A percentile compares a stretch with the other conserved stretches of the same genome.
These are phyloP conservation scores for Hymenotorrendiella dingleyae DNA, from an alignment of 2,329 filamentous ascomycete species.

Conservation along the genomic window DNA sequence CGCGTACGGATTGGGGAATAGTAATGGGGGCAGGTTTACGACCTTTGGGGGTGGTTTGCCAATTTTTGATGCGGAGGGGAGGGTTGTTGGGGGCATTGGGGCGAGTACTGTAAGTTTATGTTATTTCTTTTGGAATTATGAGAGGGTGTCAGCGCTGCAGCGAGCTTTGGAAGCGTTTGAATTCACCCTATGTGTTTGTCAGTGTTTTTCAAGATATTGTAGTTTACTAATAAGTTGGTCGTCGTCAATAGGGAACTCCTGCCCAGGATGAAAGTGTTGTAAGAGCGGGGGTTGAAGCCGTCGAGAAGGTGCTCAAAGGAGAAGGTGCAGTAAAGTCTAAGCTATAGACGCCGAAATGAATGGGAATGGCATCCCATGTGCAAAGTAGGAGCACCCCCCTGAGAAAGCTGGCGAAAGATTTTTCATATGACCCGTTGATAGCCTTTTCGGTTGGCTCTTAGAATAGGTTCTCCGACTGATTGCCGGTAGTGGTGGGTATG, in stretches of 20 bases:
- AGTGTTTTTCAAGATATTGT: too few species aligned
- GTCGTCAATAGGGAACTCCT: constrained; percentile 39
- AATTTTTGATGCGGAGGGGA: constrained; percentile 39
- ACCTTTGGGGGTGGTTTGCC: constrained; percentile 49
- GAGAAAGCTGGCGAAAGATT: too few species aligned
- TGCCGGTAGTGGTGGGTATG: too few species aligned
- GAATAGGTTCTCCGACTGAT: too few species aligned
- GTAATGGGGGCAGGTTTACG: constrained; percentile 47
- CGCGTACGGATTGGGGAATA: constrained; percentile 36
- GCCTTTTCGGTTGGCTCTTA: too few species aligned
- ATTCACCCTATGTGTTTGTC: too few species aligned
- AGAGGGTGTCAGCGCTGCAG: not conserved
- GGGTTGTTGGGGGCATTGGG: constrained; percentile 44
- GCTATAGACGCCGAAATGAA: too few species aligned
- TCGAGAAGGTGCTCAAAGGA: constrained; percentile 27
- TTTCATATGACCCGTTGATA: too few species aligned
- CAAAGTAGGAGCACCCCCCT: too few species aligned
- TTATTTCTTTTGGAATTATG: not conserved
- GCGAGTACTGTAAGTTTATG: constrained; percentile 6
- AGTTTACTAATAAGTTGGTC: too few species aligned
- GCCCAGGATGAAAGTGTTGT: constrained; percentile 49
- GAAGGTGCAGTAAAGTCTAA: constrained; percentile 35
- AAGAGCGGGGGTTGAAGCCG: constrained; percentile 43
- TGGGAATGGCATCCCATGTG: too few species aligned
- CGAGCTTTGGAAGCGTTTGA: not conserved